Percentiles rank a stretch among this genome's conserved stretches.
phyloP scores from a whole-genome alignment of 2,329 filamentous ascomycete species.

The Alternaria dauci region DNA sequence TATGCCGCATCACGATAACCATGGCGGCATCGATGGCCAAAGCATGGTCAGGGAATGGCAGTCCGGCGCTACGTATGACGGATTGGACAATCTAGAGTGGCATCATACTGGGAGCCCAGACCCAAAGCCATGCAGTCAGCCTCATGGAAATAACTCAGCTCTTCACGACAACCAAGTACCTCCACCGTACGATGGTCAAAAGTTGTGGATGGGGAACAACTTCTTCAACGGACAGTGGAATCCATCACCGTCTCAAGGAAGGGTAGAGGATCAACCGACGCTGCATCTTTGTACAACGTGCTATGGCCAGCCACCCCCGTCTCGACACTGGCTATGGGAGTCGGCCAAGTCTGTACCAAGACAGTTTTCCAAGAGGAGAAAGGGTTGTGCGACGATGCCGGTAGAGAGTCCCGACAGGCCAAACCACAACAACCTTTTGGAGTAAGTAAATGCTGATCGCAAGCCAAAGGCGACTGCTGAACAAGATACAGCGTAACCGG shows the following conservation, averaged over 20 bases:
- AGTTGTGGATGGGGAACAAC: too few relatives aligned
- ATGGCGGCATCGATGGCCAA: neutral
- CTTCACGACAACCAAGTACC: neutral
- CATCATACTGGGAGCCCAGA: fast-evolving
- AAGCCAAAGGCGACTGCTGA: neutral
- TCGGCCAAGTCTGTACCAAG: neutral
- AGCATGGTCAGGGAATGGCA: neutral
- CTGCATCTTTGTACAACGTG: neutral
- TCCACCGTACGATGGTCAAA: neutral
- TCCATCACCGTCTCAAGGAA: too few relatives aligned
- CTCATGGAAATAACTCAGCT: too few relatives aligned
- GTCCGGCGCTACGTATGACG: too few relatives aligned
- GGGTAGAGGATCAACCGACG: neutral
- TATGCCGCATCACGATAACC: neutral
- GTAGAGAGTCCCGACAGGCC: too few relatives aligned
- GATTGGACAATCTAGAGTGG: neutral
- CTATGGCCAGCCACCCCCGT: neutral
- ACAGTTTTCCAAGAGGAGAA: fast-evolving
- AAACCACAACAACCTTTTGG: too few relatives aligned
- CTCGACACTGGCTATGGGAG: neutral
- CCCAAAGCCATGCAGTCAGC: too few relatives aligned
- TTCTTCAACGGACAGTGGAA: neutral
- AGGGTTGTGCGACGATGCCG: too few relatives aligned
- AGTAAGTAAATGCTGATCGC: neutral
- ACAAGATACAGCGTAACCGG: neutral